Conservation (phyloP, 2,329 filamentous ascomycete genomes). For the Fusarium scirpi region DNA sequence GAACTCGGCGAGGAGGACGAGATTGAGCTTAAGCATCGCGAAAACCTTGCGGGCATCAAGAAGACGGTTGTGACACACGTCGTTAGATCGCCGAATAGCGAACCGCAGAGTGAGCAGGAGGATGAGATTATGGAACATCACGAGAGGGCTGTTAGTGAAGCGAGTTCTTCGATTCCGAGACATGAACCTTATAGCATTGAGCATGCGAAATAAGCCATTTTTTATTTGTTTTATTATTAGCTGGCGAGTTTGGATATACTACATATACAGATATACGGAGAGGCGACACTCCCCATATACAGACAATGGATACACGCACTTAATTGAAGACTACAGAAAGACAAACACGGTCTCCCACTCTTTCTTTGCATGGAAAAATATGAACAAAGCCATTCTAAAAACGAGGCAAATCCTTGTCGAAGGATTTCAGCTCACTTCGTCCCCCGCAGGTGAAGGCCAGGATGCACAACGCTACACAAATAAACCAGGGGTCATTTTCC, state of each 20-base stretch:
- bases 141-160: constrained; percentile 45
- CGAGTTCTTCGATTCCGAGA: constrained; percentile 40
- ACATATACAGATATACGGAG: constrained; percentile 29
- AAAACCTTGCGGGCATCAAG: constrained; percentile 42
- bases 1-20: constrained; percentile 46
- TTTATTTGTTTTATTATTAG: not conserved
- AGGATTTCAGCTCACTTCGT: not conserved
- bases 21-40: constrained; percentile 42
- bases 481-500: constrained; percentile 15
- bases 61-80: constrained; percentile 42
- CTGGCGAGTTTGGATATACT: not conserved
- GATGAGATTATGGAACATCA: constrained; percentile 43
- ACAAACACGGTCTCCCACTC: not conserved
- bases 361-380: not conserved
- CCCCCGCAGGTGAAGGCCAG: constrained; percentile 27
- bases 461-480: constrained; percentile 18
- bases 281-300: not conserved
- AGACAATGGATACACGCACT: constrained; percentile 15
- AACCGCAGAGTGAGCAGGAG: constrained; percentile 22
- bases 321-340: constrained; percentile 5
- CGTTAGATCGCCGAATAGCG: constrained; percentile 23
- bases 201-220: constrained; percentile 27
- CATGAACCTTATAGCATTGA: constrained; percentile 40
- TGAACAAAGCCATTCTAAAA: not conserved
- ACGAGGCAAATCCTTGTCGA: not conserved